These are phyloP conservation scores for Vitellaria paradoxa DNA, from an alignment of 179 eudicot species.

Conservation along the genomic window DNA sequence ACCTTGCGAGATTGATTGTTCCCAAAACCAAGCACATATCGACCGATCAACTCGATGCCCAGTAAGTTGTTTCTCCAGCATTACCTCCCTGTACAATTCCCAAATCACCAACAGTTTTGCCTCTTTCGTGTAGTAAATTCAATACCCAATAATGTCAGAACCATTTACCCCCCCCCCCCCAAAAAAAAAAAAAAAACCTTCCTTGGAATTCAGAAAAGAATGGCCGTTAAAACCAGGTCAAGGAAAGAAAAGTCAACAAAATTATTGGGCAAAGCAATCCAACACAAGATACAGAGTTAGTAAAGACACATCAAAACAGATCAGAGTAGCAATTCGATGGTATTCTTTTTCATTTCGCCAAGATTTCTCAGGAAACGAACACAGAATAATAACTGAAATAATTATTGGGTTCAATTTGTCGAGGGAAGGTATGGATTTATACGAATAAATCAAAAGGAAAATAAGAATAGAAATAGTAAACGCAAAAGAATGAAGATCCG, in stretches of 20 bases:
- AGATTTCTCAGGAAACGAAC: neutral
- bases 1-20: constrained; percentile 67
- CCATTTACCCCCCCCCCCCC: neutral
- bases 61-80: constrained; percentile 87
- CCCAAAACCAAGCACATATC: constrained; percentile 98
- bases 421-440: neutral
- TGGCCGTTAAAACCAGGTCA: neutral
- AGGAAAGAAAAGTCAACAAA: neutral
- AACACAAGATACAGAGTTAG: neutral
- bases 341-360: neutral
- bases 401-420: no score
- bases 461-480: neutral
- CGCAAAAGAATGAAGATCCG: neutral
- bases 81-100: constrained; percentile 63
- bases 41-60: constrained; percentile 92
- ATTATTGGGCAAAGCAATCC: neutral
- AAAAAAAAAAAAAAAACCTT: neutral
- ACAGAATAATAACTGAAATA: neutral
- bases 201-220: neutral
- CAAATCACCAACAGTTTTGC: neutral
- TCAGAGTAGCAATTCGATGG: neutral
- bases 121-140: neutral
- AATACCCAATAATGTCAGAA: neutral
- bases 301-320: neutral
- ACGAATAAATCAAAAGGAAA: neutral